Base-by-base conservation (phyloP, 2,329 filamentous ascomycete genomes). In the Chaetomiaceae sp. region DNA sequence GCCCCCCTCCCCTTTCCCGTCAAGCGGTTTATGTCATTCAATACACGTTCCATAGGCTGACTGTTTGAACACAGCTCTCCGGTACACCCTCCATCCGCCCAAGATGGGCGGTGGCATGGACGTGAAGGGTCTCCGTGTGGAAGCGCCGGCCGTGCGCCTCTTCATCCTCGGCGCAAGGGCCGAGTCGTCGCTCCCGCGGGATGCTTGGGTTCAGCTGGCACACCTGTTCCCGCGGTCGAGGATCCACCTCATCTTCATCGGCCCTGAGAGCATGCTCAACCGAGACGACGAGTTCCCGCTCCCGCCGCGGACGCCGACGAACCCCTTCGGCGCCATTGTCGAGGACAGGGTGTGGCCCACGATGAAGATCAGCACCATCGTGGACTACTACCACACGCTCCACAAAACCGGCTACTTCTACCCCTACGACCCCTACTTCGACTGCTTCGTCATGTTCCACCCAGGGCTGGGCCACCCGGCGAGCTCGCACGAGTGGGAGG, bases 361-460 rank as follows among this genome's bases (percentile, higher is more conserved):
- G 59, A 83, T 97, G 82, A 99, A 99, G 75, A 95, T 99, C 64
- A 93, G 86, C 67, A 99, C 95, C 0, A 96, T 91, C 63, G 92
- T 97, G 45, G 93, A 99, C 62, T 96, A 99, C 73, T 99, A 95
- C 73, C 92, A 99, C 70, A 97, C 89, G 2, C 81, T 99, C 60
- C 92, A 99, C 72, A 83, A 90, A 66, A 87, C 92, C 0, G 86
- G 89, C 42, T 81, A 91, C 65, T 99, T 97, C 72, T 83, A 87
- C 51, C 93, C 95, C 0, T 96, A 95, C 66, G 93, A 99, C 66
- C 93, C 93, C 1, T 99, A 99, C 73, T 96, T 99, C 68, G 93
- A 99, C 74, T 93, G 88, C 69, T 96, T 99, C 65, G 84, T 99
- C 63, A 79, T 96, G 45, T 99, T 97, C 77, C 95, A 99, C 65